phyloP scores from a whole-genome alignment of 495 filamentous ascomycete species.

The Massariosphaeria phaeospora region DNA sequence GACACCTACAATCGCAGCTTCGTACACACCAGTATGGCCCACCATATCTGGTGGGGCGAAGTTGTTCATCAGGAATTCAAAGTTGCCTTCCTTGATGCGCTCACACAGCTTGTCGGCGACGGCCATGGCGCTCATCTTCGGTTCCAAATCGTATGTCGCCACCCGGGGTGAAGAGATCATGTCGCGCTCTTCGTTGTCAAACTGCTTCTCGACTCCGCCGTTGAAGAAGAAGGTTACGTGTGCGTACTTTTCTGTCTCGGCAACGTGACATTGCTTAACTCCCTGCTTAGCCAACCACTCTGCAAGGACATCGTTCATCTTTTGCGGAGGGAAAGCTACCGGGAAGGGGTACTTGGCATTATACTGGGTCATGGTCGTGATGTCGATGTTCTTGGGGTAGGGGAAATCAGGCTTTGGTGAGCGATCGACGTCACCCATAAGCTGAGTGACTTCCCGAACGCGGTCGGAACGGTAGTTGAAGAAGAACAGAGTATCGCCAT shows the following conservation, averaged over 20 bases:
- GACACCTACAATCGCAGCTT: constrained; percentile 85
- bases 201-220: constrained; percentile 95
- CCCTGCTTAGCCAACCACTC: constrained; percentile 88
- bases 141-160: constrained; percentile 91
- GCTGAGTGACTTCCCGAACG: constrained; percentile 92
- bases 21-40: constrained; percentile 94
- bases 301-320: constrained; percentile 93
- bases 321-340: constrained; percentile 88
- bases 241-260: constrained; percentile 98
- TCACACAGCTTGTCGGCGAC: constrained; percentile 84
- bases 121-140: constrained; percentile 88
- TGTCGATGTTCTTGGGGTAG: constrained; percentile 82
- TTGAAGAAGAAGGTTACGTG: constrained; percentile 99
- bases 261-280: constrained; percentile 88
- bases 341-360: constrained; percentile 92
- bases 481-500: constrained; percentile 94
- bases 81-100: constrained; percentile 71
- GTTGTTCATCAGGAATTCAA: constrained; percentile 99
- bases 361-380: constrained; percentile 99
- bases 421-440: constrained; percentile 85
- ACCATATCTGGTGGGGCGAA: constrained; percentile 99
- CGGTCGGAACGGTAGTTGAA: constrained; percentile 99
- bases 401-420: constrained; percentile 87
- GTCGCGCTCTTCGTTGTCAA: constrained; percentile 79
- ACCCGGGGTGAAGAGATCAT: constrained; percentile 71